A percentile compares a stretch with the other conserved stretches of the same genome.
phyloP scores from a whole-genome alignment of 1,284 basidiomycete genomes.

The Microbotryum violaceum region DNA sequence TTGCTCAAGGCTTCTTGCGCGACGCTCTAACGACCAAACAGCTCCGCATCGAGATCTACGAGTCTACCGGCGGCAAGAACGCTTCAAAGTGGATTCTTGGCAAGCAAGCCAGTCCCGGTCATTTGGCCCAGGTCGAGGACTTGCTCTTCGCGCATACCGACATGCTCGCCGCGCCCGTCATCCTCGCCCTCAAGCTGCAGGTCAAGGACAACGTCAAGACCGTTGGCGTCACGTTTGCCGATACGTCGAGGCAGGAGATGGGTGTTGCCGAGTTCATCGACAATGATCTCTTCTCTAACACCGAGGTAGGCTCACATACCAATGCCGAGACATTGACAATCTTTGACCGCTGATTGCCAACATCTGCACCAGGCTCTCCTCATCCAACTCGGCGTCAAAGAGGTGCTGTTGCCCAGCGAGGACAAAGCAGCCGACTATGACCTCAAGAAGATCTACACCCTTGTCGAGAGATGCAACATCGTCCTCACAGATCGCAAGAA shows the following conservation, averaged over 20 bases:
- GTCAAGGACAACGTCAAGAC: constrained; percentile 48
- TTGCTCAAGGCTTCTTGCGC: constrained; percentile 79
- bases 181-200: constrained; percentile 77
- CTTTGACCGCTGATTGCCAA: neutral
- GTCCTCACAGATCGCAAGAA: constrained; percentile 82
- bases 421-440: constrained; percentile 63
- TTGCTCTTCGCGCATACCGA: constrained; percentile 80
- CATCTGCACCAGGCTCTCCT: constrained; percentile 63
- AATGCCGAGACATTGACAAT: neutral
- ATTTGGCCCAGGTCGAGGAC: constrained; percentile 87
- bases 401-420: constrained; percentile 58
- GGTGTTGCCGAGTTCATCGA: constrained; percentile 82
- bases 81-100: constrained; percentile 30
- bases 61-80: constrained; percentile 19
- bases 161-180: constrained; percentile 74
- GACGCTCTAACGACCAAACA: constrained; percentile 86
- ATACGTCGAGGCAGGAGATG: constrained; percentile 49
- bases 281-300: constrained; percentile 92
- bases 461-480: constrained; percentile 83
- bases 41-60: constrained; percentile 78
- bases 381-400: constrained; percentile 94
- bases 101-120: constrained; percentile 81
- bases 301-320: constrained; percentile 57
- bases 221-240: constrained; percentile 52
- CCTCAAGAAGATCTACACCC: constrained; percentile 68